Conservation (phyloP, 768 basidiomycete genomes). For the Kwoniella shandongensis region DNA sequence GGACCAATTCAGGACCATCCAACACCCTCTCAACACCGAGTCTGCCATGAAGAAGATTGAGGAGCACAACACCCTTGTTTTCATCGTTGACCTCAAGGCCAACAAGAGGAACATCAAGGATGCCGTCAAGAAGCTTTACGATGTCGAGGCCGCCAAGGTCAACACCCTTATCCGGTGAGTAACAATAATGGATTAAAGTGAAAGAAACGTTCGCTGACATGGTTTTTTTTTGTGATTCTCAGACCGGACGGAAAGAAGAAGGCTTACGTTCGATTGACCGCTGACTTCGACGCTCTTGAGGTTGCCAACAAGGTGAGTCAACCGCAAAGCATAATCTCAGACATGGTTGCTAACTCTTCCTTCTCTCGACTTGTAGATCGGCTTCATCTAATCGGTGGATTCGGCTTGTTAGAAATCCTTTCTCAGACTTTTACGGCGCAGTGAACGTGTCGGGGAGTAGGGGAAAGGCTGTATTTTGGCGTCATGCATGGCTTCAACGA, state of each 20-base stretch:
- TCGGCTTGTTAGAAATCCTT: neutral
- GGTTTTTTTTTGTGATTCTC: neutral
- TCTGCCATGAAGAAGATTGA: constrained; percentile 99
- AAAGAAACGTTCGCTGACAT: neutral
- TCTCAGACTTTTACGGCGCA: constrained; percentile 1
- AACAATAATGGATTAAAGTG: no score
- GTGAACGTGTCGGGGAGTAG: constrained; percentile 7
- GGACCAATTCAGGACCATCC: constrained; percentile 94
- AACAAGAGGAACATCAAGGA: constrained; percentile 99
- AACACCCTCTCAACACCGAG: constrained; percentile 77
- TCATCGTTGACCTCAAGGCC: constrained; percentile 89
- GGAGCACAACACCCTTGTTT: constrained; percentile 98
- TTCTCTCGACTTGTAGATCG: constrained; percentile 62
- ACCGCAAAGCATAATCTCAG: no score
- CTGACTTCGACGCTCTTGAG: constrained; percentile 95
- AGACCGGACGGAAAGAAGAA: constrained; percentile 99
- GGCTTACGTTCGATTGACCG: constrained; percentile 91
- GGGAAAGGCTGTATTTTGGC: constrained; percentile 25
- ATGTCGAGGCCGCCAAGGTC: constrained; percentile 91
- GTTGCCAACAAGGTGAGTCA: constrained; percentile 87
- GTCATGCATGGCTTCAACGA: constrained; percentile 30
- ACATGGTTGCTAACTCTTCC: constrained; percentile 2
- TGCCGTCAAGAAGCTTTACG: constrained; percentile 98
- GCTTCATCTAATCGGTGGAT: constrained; percentile 73
- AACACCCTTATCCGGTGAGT: constrained; percentile 95